Conservation (phyloP, 2,329 filamentous ascomycete species). For the Alternaria sp. region DNA sequence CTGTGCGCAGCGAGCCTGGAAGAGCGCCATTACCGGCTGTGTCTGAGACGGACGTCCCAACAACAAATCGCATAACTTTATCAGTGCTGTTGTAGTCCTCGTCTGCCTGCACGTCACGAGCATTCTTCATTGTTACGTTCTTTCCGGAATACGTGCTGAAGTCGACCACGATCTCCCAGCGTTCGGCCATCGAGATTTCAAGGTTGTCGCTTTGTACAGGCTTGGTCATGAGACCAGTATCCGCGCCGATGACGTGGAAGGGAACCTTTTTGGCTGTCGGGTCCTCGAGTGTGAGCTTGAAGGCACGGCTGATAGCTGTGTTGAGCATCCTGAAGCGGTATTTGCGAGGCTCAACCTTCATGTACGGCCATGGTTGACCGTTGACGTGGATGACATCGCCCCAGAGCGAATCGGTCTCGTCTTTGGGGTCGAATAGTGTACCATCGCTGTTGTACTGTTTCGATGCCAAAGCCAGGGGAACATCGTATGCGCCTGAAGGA, state of each 20-base stretch:
- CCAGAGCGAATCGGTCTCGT: constrained; percentile 61
- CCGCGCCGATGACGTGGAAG: constrained; percentile 65
- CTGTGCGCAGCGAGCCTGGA: constrained; percentile 37
- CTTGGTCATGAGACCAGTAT: constrained; percentile 54
- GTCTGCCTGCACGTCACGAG: constrained; percentile 58
- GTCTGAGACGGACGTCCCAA: constrained; percentile 48
- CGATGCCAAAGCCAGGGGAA: constrained; percentile 62
- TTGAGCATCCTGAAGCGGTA: constrained; percentile 67
- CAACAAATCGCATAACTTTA: constrained; percentile 56
- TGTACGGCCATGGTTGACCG: constrained; percentile 67
- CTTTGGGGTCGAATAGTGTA: constrained; percentile 58
- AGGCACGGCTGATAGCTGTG: constrained; percentile 52
- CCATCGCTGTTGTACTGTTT: constrained; percentile 65
- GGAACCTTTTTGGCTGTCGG: constrained; percentile 52
- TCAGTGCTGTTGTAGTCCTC: constrained; percentile 62
- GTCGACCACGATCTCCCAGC: constrained; percentile 68
- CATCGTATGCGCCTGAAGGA: constrained; percentile 63
- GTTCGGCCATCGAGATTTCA: constrained; percentile 64
- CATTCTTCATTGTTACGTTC: constrained; percentile 60
- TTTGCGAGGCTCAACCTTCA: constrained; percentile 68
- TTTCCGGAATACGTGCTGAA: constrained; percentile 62
- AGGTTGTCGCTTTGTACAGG: constrained; percentile 58
- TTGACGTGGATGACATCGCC: constrained; percentile 69
- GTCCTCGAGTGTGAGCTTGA: constrained; percentile 60
- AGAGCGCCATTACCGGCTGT: constrained; percentile 38